Percentiles rank a stretch among this genome's conserved stretches.
Conservation (phyloP, 441 rosid genomes). For the Pelargonium citronellum region DNA sequence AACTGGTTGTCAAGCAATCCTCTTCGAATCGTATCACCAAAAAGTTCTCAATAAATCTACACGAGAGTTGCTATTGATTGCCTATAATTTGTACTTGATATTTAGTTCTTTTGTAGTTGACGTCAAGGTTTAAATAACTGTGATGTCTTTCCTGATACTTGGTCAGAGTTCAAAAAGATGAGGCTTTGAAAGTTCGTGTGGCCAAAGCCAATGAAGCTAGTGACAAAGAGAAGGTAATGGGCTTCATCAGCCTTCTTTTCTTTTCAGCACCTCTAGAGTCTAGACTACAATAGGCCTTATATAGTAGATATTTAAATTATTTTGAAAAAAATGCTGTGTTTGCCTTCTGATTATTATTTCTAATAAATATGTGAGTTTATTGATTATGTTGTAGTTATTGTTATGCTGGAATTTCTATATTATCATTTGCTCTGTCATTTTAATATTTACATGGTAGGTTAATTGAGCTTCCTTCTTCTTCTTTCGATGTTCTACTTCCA, state of each 20-base stretch:
- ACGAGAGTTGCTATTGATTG: background rate
- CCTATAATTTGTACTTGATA: background rate
- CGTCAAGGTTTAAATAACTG: background rate
- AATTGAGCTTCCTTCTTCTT: background rate
- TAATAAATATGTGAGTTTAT: background rate
- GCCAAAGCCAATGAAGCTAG: slow-evolving; percentile 69
- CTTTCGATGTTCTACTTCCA: slow-evolving; percentile 26
- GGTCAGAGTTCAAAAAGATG: slow-evolving; percentile 80
- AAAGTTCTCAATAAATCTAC: background rate
- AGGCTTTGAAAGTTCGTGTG: slow-evolving; percentile 83
- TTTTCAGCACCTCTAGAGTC: slow-evolving; percentile 9
- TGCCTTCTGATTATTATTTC: background rate
- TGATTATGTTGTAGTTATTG: background rate
- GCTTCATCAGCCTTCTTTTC: slow-evolving; percentile 14
- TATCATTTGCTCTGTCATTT: background rate
- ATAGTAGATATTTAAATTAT: background rate
- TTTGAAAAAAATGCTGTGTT: background rate
- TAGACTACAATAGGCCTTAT: background rate
- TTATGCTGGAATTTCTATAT: background rate
- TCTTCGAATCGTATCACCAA: background rate
- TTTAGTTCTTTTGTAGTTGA: background rate
- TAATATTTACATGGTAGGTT: background rate
- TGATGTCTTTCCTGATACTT: slow-evolving; percentile 18
- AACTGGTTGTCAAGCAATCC: background rate
- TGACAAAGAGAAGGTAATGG: slow-evolving; percentile 79